Base-by-base conservation (phyloP, 305 asterid genomes). In the Fraxinus dipetala region DNA sequence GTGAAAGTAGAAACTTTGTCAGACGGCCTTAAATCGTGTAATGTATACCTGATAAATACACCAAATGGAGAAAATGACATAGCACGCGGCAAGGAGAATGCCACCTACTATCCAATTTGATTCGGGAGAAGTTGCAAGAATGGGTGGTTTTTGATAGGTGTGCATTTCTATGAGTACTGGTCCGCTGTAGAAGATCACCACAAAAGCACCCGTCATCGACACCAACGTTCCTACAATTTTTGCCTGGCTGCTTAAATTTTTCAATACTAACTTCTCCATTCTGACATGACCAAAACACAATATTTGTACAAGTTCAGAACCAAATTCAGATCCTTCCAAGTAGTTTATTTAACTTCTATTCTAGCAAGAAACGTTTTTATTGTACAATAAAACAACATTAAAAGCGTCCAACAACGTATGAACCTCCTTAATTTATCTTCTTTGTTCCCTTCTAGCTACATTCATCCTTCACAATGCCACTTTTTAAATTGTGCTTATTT, bases 181-280 rank as follows among this genome's bases (percentile, higher is more conserved):
- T 28, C 90, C 90, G 0, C 54, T 76, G 26, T 80, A 88, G 8
- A 88, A 73, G 75, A 88, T 87, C 45, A 82, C 86, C 0, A 86
- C 74, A 1, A 88, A 28, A 10, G 90, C 89, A 5, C 89, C 91
- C 1, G 76, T 74, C 11, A 88, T 88, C 0, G 89, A 70, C 14
- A 88, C 10, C 0, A 84, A 5, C 3, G 87, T 88, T 18, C 91
- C 89, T 1, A 69, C 72, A 24, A 86, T 83, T 79, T 86, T 86
- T 1, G 86, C 86, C 65, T 82, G 85, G 72, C 83, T 86, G 51
- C 87, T 83, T 4, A 63, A 36, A 28, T 81, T 83, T 63, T 35
- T 73, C n/a, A 88, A 0, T 11, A 13, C 82, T 81, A 88, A 40
- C 79, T 79, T 88, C 75, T 88, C 89, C 91, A 88, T 86, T 80